A percentile compares a stretch with the other conserved stretches of the same genome.
Conservation (phyloP, 2,329 filamentous ascomycete species). For the Gliomastix tumulicola region DNA sequence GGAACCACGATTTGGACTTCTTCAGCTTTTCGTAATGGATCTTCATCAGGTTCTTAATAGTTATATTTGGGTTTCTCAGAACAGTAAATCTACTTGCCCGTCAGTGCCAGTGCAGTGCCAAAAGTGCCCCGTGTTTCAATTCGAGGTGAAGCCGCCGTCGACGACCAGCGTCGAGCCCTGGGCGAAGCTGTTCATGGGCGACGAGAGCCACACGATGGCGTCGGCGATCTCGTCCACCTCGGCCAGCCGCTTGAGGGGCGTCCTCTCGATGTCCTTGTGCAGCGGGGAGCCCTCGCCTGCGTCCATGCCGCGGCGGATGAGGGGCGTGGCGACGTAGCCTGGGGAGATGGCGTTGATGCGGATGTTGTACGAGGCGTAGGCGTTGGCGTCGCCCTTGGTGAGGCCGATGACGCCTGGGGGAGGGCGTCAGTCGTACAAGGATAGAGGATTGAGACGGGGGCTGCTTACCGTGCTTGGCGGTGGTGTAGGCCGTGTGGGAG, state of each 20-base stretch:
- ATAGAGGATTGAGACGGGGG: neutral
- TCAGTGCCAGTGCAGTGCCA: too few species aligned
- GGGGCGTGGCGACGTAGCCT: constrained; percentile 4
- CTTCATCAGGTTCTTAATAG: too few species aligned
- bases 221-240: constrained; percentile 4
- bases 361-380: constrained; percentile 4
- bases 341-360: constrained; percentile 6
- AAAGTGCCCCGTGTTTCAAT: too few species aligned
- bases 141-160: constrained; percentile 6
- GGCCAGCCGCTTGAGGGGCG: neutral
- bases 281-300: neutral
- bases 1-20: constrained; percentile 31
- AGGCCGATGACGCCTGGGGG: constrained; percentile 6
- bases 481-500: constrained; percentile 37
- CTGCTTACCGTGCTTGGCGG: constrained; percentile 40
- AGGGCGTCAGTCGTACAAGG: neutral
- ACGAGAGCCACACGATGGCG: constrained; percentile 4
- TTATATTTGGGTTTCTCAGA: too few species aligned
- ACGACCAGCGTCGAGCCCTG: constrained; percentile 3
- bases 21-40: constrained; percentile 23
- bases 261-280: neutral
- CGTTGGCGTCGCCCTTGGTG: constrained; percentile 4
- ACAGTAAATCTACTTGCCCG: too few species aligned
- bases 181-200: constrained; percentile 6
- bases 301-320: neutral